Conservation (phyloP, 805 yeast genomes). For the Candida ficus region DNA sequence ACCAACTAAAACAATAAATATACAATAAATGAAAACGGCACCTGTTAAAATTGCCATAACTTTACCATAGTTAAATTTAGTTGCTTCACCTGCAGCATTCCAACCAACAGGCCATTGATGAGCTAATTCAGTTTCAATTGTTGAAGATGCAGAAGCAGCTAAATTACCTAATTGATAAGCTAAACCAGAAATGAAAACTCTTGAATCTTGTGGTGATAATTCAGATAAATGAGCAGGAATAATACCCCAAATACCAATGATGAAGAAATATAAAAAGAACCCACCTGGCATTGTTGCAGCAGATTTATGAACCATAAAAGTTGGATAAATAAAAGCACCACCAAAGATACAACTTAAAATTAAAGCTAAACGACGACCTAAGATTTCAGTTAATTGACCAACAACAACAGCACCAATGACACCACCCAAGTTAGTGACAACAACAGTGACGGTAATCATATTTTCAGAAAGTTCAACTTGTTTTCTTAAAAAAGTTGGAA, state of each 20-base stretch:
- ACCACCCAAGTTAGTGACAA: slow-evolving; percentile 64
- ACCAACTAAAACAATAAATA: slow-evolving; percentile 46
- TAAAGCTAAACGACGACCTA: slow-evolving; percentile 61
- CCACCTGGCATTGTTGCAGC: slow-evolving; percentile 50
- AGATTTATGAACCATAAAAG: slow-evolving; percentile 35
- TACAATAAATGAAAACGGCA: slow-evolving; percentile 51
- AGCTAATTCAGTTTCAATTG: slow-evolving; percentile 63
- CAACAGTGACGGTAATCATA: slow-evolving; percentile 53
- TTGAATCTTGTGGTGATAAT: slow-evolving; percentile 58
- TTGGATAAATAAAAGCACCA: slow-evolving; percentile 60
- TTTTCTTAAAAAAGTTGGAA: slow-evolving; percentile 53
- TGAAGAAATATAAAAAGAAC: slow-evolving; percentile 59
- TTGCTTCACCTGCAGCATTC: slow-evolving; percentile 27
- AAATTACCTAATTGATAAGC: slow-evolving; percentile 70
- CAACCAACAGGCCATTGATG: slow-evolving; percentile 45
- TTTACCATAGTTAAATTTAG: slow-evolving; percentile 48
- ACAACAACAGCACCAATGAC: slow-evolving; percentile 53
- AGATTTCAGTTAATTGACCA: slow-evolving; percentile 50
- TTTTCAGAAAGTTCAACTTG: slow-evolving; percentile 46
- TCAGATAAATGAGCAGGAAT: slow-evolving; percentile 63
- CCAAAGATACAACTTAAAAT: slow-evolving; percentile 47
- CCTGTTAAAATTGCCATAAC: slow-evolving; percentile 71
- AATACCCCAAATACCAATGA: slow-evolving; percentile 74
- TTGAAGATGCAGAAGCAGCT: slow-evolving; percentile 65
- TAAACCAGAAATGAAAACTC: slow-evolving; percentile 57